Evolutionary conservation across 2,329 filamentous ascomycete genomes (phyloP), one percentile per base, ranked within the genome.

Genomic region (Stagonosporopsis chrysanthemi): DNA sequence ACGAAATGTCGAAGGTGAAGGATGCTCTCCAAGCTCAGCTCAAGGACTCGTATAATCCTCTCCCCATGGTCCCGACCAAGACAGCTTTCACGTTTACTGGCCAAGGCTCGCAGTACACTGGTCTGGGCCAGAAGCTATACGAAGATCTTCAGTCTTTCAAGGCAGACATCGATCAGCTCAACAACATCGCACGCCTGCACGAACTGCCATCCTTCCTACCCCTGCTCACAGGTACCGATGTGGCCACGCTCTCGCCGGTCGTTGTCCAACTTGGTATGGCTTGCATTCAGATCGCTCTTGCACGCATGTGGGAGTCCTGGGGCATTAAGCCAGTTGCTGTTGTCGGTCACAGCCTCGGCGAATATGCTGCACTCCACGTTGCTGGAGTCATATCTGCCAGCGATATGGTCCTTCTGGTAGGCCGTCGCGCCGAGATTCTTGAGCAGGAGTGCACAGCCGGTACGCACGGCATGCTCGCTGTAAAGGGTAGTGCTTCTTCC

Each of bases 361-460:
- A 92, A 73, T 91, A 91, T 66, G 88, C 89, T 35, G 89, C 89
- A 38, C 83, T 92, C 11, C 83, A 90, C 66, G 82, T 87, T 38
- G 87, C 89, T 50, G 89, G 88, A 46, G 88, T 91, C 15, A 79
- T 91, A 28, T 90, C 88, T 17, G 86, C 85, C 19, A 85, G 85
- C 64, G 89, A 92, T 70, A 86, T 89, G 68, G 84, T 94, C 52
- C 88, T 87, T 62, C 81, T 93, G 1, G 88, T 92, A 19, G 90
- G 90, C 36, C 80, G 81, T 50, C 84, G 90, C 61, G 89, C 90
- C 15, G 79, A 84, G 69, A 79, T 91, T 15, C 80, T 92, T 3
- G 82, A 87, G 41, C 79, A 85, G 51, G 83, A 84, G 62, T 92
- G 89, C 78, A 86, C 83, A 17, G 79, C 83, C 12, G 84, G 86